Evolutionary conservation across 2,329 filamentous ascomycete species (phyloP), one percentile per base, ranked within the genome.

Genomic region (Xylaria sp.): DNA sequence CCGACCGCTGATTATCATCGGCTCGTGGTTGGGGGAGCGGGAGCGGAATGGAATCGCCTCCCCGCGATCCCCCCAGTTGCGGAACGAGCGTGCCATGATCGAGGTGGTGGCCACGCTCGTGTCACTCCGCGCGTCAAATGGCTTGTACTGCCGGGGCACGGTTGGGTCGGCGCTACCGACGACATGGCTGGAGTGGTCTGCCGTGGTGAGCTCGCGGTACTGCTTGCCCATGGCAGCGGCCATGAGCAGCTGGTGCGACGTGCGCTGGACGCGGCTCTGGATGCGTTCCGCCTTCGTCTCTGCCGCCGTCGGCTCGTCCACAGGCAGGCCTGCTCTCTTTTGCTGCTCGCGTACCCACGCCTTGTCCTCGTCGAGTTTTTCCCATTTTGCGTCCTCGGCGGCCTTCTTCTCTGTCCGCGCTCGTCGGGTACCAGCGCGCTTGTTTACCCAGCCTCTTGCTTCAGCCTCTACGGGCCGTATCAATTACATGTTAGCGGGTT

Each of bases 221-320:
- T 73, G 71, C 45, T 72, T 47, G 48, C 69, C 65, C 14, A 72
- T 65, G 24, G 72, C 69, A 24, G 74, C 72, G 53, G 73, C 71
- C 14, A 72, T 30, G 32, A 75, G 69, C 4, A 76, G 50, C 58
- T 75, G 74, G 11, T 67, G 48, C 39, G 70, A 71, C 27, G 51
- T 54, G 45, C 72, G 72, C 47, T 61, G 69, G 32, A 73, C 42
- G 45, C 67, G 71, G 19, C 69, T 65, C n/a, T 61, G 61, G n/a
- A 73, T 70, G 0, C 53, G 55, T 1, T 57, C 21, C 14, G 34
- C 61, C 42, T 48, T 59, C 27, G 58, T 39, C 7, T 64, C 17
- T 30, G 60, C 57, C 24, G 32, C 50, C 4, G 69, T 67, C 27
- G 68, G 53, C 42, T 68, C 53, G 14, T 30, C 14, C 2, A 61